phyloP scores from a whole-genome alignment of 768 basidiomycete species.

The Pleurotus ostreatus region DNA sequence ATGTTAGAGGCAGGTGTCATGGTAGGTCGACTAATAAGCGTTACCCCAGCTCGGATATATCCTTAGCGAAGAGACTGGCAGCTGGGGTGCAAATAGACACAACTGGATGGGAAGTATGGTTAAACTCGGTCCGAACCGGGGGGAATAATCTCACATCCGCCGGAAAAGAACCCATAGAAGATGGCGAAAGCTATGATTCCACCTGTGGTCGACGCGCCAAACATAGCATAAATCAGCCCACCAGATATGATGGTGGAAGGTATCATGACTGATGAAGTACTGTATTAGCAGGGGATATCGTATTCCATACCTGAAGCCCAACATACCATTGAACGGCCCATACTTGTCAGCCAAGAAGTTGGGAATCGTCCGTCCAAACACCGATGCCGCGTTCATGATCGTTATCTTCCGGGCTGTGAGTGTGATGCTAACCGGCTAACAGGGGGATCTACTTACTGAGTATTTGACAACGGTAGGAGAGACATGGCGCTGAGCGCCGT shows the following conservation, averaged over 20 bases:
- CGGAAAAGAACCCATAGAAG: conserved; percentile 54
- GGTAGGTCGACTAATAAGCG: conserved; percentile 9
- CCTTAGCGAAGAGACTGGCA: conserved; percentile 31
- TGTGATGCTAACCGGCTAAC: not conserved
- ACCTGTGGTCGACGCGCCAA: conserved; percentile 37
- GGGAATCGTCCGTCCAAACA: conserved; percentile 58
- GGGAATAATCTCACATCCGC: conserved; percentile 35
- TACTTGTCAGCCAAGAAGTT: conserved; percentile 47
- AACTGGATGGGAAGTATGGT: conserved; percentile 20
- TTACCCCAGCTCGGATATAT: conserved; percentile 45
- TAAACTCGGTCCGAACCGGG: not conserved
- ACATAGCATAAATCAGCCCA: conserved; percentile 45
- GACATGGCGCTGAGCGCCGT: conserved; percentile 35
- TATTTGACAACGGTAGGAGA: conserved; percentile 37
- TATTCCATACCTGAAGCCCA: not conserved
- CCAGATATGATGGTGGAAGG: conserved; percentile 36
- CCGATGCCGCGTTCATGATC: conserved; percentile 47
- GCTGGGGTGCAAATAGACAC: conserved; percentile 37
- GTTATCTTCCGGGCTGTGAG: conserved; percentile 33
- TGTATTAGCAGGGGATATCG: conserved; percentile 1
- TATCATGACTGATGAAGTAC: conserved; percentile 34
- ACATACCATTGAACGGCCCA: conserved; percentile 47
- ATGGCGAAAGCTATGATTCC: conserved; percentile 43
- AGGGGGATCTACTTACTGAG: conserved; percentile 25
- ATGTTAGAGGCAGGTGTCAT: not conserved